Conservation (phyloP, 495 filamentous ascomycete genomes). For the Aeminium ludgeri region DNA sequence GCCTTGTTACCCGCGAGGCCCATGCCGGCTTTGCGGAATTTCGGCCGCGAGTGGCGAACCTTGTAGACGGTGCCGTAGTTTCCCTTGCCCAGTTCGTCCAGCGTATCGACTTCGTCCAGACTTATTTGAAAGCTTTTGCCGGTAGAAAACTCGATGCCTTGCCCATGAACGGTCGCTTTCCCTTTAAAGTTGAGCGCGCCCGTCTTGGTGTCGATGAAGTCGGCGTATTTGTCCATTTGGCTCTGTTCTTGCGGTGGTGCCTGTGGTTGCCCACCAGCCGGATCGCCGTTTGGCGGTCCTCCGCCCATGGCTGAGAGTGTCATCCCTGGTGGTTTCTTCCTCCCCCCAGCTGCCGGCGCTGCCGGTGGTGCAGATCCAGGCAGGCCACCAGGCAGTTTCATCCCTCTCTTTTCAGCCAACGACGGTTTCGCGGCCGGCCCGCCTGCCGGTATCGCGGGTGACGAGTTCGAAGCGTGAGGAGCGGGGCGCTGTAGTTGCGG, state of each 20-base stretch:
- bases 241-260: slow-evolving; percentile 31
- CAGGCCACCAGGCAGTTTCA: slow-evolving; percentile 24
- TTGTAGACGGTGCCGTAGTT: slow-evolving; percentile 99
- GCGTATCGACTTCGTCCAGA: slow-evolving; percentile 81
- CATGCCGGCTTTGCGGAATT: slow-evolving; percentile 59
- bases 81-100: slow-evolving; percentile 93
- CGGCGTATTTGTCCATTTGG: slow-evolving; percentile 75
- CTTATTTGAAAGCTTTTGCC: slow-evolving; percentile 88
- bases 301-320: slow-evolving; percentile 26
- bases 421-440: slow-evolving; percentile 30
- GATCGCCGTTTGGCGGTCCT: slow-evolving; percentile 7
- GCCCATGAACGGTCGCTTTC: slow-evolving; percentile 72
- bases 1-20: slow-evolving; percentile 48
- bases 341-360: slow-evolving; percentile 12
- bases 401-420: slow-evolving; percentile 28
- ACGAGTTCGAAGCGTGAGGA: slow-evolving; percentile 19
- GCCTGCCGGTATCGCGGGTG: slow-evolving; percentile 20
- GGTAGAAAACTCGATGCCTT: slow-evolving; percentile 80
- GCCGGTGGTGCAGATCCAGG: slow-evolving; percentile 16
- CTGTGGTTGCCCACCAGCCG: not conserved
- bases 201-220: slow-evolving; percentile 80
- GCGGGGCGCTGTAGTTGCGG: slow-evolving; percentile 13
- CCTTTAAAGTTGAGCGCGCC: slow-evolving; percentile 86
- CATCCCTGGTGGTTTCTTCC: slow-evolving; percentile 22
- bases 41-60: slow-evolving; percentile 69